These are phyloP conservation scores for Thymus quinquecostatus DNA, from an alignment of 257 asterid genomes.

Conservation along the genomic window DNA sequence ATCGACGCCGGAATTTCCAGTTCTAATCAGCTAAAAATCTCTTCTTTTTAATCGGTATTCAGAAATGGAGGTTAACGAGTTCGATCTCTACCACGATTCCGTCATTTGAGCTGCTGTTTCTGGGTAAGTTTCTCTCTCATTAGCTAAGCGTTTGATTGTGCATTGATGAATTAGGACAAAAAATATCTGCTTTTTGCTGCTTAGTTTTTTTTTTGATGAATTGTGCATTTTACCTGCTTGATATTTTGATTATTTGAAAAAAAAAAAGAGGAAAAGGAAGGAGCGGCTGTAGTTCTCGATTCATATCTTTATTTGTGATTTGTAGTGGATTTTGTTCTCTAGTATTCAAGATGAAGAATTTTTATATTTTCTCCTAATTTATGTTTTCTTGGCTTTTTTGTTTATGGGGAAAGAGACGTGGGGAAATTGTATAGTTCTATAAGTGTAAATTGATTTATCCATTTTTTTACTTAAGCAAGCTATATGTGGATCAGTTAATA, in stretches of 20 bases:
- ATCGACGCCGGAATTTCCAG: constrained; percentile 22
- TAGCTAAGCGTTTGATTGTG: neutral
- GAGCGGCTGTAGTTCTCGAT: constrained; percentile 1
- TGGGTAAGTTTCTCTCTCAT: constrained; percentile 32
- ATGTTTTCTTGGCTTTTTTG: constrained; percentile 11
- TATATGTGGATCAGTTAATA: constrained; percentile 17
- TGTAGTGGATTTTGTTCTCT: neutral
- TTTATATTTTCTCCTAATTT: neutral
- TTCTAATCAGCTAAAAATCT: neutral
- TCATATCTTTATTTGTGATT: neutral
- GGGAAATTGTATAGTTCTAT: constrained; percentile 1
- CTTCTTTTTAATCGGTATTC: neutral
- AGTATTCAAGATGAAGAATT: neutral
- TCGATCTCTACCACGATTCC: constrained; percentile 57
- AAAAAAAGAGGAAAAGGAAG: too few relatives aligned
- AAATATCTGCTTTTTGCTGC: neutral
- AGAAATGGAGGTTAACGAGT: constrained; percentile 71
- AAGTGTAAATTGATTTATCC: constrained; percentile 2
- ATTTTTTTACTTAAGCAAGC: constrained; percentile 2
- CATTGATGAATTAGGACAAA: constrained; percentile 19
- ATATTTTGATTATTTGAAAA: neutral
- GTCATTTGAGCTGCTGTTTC: constrained; percentile 42
- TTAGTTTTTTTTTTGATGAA: neutral
- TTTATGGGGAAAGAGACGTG: constrained; percentile 13
- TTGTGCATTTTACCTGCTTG: neutral